Base-by-base conservation (phyloP, 2,329 filamentous ascomycete species). In the Colletotrichum tofieldiae region DNA sequence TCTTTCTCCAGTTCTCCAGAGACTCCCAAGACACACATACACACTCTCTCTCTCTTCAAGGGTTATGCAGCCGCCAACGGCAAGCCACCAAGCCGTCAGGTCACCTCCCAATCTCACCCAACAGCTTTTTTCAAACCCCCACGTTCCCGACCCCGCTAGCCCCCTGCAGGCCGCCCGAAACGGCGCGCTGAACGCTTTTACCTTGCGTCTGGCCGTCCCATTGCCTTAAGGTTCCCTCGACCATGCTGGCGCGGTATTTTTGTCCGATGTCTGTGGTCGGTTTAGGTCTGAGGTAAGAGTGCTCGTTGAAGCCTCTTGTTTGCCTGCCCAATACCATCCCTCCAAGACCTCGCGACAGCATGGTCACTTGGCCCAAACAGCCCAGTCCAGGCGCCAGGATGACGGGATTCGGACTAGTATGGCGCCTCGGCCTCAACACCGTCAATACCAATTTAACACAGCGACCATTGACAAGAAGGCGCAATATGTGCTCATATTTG, bases 121-220 rank as follows among this genome's bases (percentile, higher is more conserved):
- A 32, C 29, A 32, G 29, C 29, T 32, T 32, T 32, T 54, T 3
- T 35, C 37, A 68, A 59, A 63, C 69, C 69, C 71, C 71, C 71
- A 73, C 71, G 71, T 61, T 59, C 47, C 61, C 49, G 16, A 18
- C 45, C 39, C 56, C 41, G 47, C 56, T 73, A 67, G 71, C 55
- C 45, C 41, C 37, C 67, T 73, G 71, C 71, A 71, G 16, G 67
- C 29, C 55, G 67, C 71, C 52, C 67, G 45, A 71, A 71, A 67
- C 55, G 60, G 71, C 45, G 35, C 29, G 47, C 60, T 61, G 47
- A 59, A 72, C 65, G 52, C 49, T 72, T 64, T 58, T 16, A 32
- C 41, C 59, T 39, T 35, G 45, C 47, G 52, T 54, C 37, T 70
- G 35, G 58, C 39, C 32, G 26, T 20, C 29, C 49, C 63, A 52